phyloP scores from a whole-genome alignment of 2,329 filamentous ascomycete species.

The Neoascochyta sp. region DNA sequence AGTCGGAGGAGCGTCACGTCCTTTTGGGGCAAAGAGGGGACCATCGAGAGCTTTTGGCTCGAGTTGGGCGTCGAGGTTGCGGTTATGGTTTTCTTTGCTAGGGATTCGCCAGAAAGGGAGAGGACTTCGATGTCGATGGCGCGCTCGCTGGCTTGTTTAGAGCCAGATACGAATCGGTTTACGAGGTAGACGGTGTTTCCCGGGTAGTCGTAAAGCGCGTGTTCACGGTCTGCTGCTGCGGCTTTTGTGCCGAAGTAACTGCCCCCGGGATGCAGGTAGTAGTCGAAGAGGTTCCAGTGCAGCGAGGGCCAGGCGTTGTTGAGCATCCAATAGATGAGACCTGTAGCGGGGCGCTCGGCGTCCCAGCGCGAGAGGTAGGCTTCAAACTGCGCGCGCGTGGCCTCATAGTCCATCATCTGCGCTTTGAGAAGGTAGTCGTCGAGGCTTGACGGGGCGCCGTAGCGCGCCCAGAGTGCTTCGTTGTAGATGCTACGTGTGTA shows the following conservation, averaged over 20 bases:
- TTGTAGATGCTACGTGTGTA: constrained; percentile 58
- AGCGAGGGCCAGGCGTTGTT: constrained; percentile 63
- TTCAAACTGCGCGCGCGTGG: constrained; percentile 58
- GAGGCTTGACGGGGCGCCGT: constrained; percentile 51
- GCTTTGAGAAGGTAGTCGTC: constrained; percentile 59
- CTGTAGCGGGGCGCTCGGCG: constrained; percentile 53
- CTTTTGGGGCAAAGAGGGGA: too few species aligned
- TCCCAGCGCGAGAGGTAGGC: constrained; percentile 53
- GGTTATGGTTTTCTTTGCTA: constrained; percentile 32
- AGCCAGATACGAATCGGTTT: constrained; percentile 49
- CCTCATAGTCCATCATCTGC: constrained; percentile 63
- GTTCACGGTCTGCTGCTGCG: constrained; percentile 44
- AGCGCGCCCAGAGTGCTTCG: constrained; percentile 50
- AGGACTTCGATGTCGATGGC: constrained; percentile 51
- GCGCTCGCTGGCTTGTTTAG: constrained; percentile 34
- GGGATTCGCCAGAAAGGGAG: constrained; percentile 44
- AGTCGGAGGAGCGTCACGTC: constrained; percentile 53
- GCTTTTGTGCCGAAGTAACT: constrained; percentile 59
- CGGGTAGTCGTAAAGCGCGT: constrained; percentile 55
- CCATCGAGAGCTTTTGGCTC: constrained; percentile 10
- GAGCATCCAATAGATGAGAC: constrained; percentile 65
- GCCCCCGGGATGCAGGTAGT: constrained; percentile 57
- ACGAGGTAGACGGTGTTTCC: constrained; percentile 49
- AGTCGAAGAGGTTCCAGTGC: constrained; percentile 64
- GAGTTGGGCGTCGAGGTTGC: constrained; percentile 46